Evolutionary conservation across 441 rosid genomes (phyloP).

Genomic region (Rhodomyrtus psidioides): DNA sequence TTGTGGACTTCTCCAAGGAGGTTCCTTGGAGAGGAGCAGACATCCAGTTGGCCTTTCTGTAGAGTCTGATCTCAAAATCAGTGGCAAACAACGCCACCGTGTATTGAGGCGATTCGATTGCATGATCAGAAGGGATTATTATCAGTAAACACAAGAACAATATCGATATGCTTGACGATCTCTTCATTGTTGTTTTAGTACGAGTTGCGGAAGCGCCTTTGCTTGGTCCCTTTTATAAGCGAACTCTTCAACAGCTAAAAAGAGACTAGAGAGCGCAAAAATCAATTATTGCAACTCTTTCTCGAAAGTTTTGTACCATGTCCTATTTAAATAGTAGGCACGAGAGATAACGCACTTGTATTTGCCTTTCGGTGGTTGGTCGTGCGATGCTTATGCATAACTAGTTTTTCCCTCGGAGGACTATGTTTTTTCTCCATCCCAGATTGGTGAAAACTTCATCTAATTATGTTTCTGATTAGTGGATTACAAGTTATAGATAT

Average conservation of each 20-base stretch:
- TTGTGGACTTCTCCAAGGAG: slow-evolving; percentile 34
- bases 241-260: not conserved
- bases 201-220: not conserved
- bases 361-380: not conserved
- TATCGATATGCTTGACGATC: not conserved
- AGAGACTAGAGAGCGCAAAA: not conserved
- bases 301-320: not conserved
- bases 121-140: not conserved
- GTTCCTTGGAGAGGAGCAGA: slow-evolving; percentile 31
- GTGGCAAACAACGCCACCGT: slow-evolving; percentile 14
- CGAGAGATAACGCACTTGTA: not conserved
- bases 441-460: not conserved
- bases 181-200: not conserved
- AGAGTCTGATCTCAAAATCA: slow-evolving; percentile 38
- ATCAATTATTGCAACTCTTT: not conserved
- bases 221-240: not conserved
- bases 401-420: not conserved
- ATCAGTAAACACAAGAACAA: not conserved
- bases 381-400: not conserved
- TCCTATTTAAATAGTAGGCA: not conserved
- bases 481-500: not conserved
- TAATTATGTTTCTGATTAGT: not conserved
- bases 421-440: not conserved
- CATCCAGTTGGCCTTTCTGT: slow-evolving; percentile 19
- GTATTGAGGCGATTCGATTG: slow-evolving; percentile 32